Percentiles rank a stretch among this genome's conserved stretches.
Conservation (phyloP, 2,329 filamentous ascomycete genomes). For the Colletotrichum sublineola region DNA sequence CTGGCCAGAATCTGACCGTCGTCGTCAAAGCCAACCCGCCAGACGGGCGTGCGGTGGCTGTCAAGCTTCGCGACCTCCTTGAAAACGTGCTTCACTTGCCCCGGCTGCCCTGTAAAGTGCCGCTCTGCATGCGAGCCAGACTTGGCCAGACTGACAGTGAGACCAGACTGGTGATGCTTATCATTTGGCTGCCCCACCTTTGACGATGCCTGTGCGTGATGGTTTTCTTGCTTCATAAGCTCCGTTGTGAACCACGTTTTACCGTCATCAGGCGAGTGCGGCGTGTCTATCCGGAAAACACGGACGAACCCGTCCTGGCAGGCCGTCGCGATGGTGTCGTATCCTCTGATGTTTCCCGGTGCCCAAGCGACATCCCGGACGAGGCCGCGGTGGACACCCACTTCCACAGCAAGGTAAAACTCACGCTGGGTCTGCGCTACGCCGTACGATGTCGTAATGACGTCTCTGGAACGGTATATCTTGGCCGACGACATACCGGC, state of each 20-base stretch:
- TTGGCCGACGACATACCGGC: conserved; percentile 87
- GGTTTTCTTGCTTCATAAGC: conserved; percentile 54
- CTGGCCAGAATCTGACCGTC: conserved; percentile 80
- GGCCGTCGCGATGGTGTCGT: conserved; percentile 90
- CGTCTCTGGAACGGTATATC: conserved; percentile 82
- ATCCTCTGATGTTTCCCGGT: conserved; percentile 88
- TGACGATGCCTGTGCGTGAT: conserved; percentile 30
- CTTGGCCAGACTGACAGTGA: conserved; percentile 67
- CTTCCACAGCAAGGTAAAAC: conserved; percentile 86
- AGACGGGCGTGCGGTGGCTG: conserved; percentile 78
- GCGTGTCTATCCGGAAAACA: conserved; percentile 85
- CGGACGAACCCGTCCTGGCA: conserved; percentile 92
- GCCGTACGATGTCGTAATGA: conserved; percentile 65
- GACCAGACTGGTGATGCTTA: conserved; percentile 59
- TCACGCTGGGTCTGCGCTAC: conserved; percentile 73
- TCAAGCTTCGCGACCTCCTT: conserved; percentile 76
- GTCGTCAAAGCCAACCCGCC: conserved; percentile 79
- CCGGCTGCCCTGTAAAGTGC: conserved; percentile 69
- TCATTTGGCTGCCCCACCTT: conserved; percentile 45
- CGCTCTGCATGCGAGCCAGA: conserved; percentile 62
- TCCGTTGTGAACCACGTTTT: conserved; percentile 65
- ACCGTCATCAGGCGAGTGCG: conserved; percentile 60
- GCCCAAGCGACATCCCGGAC: conserved; percentile 94
- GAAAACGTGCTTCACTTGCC: conserved; percentile 74
- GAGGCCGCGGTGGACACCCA: conserved; percentile 80